phyloP scores from a whole-genome alignment of 2,329 filamentous ascomycete genomes.

The Fusarium sp. region DNA sequence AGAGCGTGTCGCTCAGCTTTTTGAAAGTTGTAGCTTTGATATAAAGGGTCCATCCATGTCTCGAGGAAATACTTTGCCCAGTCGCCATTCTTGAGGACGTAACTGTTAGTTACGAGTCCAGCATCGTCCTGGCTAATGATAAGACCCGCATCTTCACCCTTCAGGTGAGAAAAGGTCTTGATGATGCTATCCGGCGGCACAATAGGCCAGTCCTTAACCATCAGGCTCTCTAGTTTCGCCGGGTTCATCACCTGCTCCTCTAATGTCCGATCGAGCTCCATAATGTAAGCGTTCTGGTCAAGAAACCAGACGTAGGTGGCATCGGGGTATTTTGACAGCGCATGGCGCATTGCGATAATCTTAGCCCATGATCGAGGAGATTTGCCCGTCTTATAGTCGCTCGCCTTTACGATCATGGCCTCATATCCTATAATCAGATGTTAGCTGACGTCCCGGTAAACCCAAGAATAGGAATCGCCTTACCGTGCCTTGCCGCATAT shows the following conservation, averaged over 20 bases:
- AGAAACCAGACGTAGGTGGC: conserved; percentile 90
- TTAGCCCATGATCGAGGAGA: conserved; percentile 78
- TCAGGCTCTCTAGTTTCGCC: conserved; percentile 78
- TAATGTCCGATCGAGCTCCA: conserved; percentile 81
- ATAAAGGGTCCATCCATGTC: conserved; percentile 96
- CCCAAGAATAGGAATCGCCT: conserved; percentile 43
- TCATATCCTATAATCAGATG: conserved; percentile 78
- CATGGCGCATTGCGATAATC: conserved; percentile 89
- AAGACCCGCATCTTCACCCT: conserved; percentile 82
- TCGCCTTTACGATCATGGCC: conserved; percentile 84
- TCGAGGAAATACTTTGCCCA: conserved; percentile 96
- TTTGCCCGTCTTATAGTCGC: conserved; percentile 79
- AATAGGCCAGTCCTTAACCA: conserved; percentile 88
- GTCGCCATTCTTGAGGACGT: conserved; percentile 85
- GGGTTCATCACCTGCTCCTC: conserved; percentile 79
- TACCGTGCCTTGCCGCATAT: conserved; percentile 91
- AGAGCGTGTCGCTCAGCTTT: conserved; percentile 94
- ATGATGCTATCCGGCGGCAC: conserved; percentile 98
- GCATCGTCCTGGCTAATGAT: conserved; percentile 88
- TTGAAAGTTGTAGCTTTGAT: conserved; percentile 94
- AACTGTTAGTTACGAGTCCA: conserved; percentile 82
- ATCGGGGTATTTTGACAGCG: conserved; percentile 83
- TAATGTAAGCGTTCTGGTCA: conserved; percentile 87
- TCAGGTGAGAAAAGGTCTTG: conserved; percentile 90
- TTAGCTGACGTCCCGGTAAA: conserved; percentile 15